Base-by-base conservation (phyloP, 2,329 filamentous ascomycete species). In the Aspergillus felis region DNA sequence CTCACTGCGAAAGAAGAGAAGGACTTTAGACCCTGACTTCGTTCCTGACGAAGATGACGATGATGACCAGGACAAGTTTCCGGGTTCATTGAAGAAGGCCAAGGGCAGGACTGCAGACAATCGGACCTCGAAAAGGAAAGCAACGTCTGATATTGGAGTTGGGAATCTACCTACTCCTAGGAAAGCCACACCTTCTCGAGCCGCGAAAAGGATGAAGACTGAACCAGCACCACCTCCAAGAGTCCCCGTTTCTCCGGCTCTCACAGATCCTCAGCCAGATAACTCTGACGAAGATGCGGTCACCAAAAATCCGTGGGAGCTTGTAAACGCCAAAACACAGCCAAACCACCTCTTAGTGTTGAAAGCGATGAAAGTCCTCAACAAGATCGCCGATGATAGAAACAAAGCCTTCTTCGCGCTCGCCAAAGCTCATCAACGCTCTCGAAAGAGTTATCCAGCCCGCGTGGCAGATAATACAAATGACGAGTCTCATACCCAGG, bases 21-120 rank as follows among this genome's bases (percentile, higher is more conserved):
- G 44, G 0, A 14, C 17, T 17, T n/a, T 51, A 3, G 53, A 59
- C 28, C 35, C 55, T 38, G 53, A 35, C 27, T 61, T 54, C 29
- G 12, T 50, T 27, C 54, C 56, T 25, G 48, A 38, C 20, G 52
- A 49, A 49, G 24, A 25, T 7, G 41, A 49, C 20, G 52, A 57
- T 2, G 57, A 49, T 35, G 4, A 14, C 10, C 35, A 53, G 25
- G 58, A 47, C 24, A 24, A 4, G 4, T 47, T 14, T 4, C 44
- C 14, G 12, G 24, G 27, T 25, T 47, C 44, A 14, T 14, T 22
- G 7, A 47, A 22, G 20, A 47, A 3, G 8, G 20, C 12, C 22
- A 47, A 14, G 24, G 22, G 44, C 24, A 24, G 44, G 22, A 9
- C 42, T 46, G 9, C 24, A 12, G 44, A 25, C 9, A 47, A 17